Evolutionary conservation across 2,329 filamentous ascomycete genomes (phyloP).

Genomic region (Fusarium secorum): DNA sequence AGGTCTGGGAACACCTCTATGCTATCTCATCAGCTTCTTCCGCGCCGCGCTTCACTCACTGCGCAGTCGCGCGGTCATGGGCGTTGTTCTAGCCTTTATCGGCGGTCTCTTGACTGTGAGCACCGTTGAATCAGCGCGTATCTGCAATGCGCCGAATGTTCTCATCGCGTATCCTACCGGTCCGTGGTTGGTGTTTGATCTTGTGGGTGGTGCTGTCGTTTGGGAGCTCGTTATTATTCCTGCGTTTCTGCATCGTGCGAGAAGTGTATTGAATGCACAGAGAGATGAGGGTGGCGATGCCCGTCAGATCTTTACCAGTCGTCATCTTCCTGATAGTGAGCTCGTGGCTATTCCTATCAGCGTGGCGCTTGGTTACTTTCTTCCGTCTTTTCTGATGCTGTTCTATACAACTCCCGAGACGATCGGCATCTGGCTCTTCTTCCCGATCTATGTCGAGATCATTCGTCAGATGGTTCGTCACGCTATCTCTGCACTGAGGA

Average conservation of each 20-base stretch:
- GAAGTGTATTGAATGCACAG: constrained; percentile 44
- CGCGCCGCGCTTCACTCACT: constrained; percentile 51
- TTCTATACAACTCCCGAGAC: constrained; percentile 47
- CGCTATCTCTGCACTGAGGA: constrained; percentile 38
- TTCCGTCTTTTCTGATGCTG: constrained; percentile 58
- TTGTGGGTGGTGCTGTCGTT: constrained; percentile 58
- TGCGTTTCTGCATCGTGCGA: constrained; percentile 55
- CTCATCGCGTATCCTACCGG: constrained; percentile 51
- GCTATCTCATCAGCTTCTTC: constrained; percentile 62
- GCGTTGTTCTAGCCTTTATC: constrained; percentile 54
- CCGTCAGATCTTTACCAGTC: constrained; percentile 33
- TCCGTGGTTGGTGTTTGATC: constrained; percentile 58
- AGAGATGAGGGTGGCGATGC: constrained; percentile 17
- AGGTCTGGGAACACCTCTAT: constrained; percentile 55
- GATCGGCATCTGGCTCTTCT: constrained; percentile 60
- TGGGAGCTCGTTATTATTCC: constrained; percentile 62
- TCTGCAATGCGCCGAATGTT: constrained; percentile 49
- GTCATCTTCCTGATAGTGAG: constrained; percentile 58
- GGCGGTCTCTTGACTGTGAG: constrained; percentile 58
- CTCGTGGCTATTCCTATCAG: constrained; percentile 63
- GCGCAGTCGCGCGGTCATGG: constrained; percentile 53
- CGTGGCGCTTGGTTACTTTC: constrained; percentile 56
- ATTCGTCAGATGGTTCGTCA: constrained; percentile 50
- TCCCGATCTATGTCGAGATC: constrained; percentile 58
- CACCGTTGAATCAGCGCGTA: constrained; percentile 58